Percentiles rank a stretch among this genome's conserved stretches.
Evolutionary conservation across 2,329 filamentous ascomycete genomes (phyloP).

Genomic region (Beauveria scarabaeidicola): DNA sequence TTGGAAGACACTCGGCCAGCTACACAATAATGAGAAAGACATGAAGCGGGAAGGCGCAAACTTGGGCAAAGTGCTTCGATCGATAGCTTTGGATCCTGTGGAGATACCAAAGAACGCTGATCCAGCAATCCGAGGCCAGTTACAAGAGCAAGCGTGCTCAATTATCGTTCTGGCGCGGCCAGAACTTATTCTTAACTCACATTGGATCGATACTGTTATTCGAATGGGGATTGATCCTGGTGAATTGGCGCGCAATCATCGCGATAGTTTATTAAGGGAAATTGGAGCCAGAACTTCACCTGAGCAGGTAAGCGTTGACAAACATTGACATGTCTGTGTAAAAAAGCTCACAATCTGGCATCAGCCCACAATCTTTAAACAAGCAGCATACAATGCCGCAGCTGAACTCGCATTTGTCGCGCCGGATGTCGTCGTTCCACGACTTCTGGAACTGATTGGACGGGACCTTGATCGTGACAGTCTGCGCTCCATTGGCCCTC

Average conservation of each 20-base stretch:
- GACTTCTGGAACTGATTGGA: slow-evolving; percentile 64
- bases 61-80: slow-evolving; percentile 51
- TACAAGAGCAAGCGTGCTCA: slow-evolving; percentile 65
- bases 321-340: not conserved
- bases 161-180: slow-evolving; percentile 71
- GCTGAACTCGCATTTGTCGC: slow-evolving; percentile 92
- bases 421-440: slow-evolving; percentile 69
- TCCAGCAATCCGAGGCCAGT: slow-evolving; percentile 34
- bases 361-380: slow-evolving; percentile 38
- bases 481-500: slow-evolving; percentile 65
- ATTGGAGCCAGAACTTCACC: slow-evolving; percentile 45
- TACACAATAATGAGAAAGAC: slow-evolving; percentile 70
- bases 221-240: slow-evolving; percentile 77
- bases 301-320: slow-evolving; percentile 36
- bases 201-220: slow-evolving; percentile 86
- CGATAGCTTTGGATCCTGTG: slow-evolving; percentile 54
- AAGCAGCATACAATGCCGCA: slow-evolving; percentile 73
- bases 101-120: slow-evolving; percentile 36
- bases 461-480: slow-evolving; percentile 64
- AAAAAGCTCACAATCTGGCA: slow-evolving; percentile 11
- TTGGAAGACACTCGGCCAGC: slow-evolving; percentile 68
- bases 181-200: slow-evolving; percentile 66
- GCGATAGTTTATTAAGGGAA: slow-evolving; percentile 58
- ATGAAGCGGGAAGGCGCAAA: slow-evolving; percentile 57
- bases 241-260: slow-evolving; percentile 56